Evolutionary conservation across 2,329 filamentous ascomycete genomes (phyloP), one percentile per base, ranked within the genome.

Genomic region (Phyllosticta ampelicida): DNA sequence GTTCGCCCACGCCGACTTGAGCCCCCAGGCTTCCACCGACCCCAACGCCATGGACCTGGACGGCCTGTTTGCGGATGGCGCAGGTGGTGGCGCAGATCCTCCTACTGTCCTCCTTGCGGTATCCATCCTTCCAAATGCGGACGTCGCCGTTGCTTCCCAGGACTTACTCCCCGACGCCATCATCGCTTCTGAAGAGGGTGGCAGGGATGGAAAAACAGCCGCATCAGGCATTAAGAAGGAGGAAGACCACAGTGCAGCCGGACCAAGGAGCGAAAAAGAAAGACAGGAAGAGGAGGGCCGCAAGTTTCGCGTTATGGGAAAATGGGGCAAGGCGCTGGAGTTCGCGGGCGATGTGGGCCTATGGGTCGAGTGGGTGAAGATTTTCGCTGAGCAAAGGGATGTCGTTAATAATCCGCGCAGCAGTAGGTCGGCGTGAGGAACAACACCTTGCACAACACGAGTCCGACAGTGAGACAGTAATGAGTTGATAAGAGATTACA

Each of bases 61-160:
- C 44, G 51, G 10, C 9, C 6, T 11, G n/a, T 3, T 13, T 21
- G 26, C 9, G 8, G 29, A 20, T 28, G 5, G 48, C 36, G 19
- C 73, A 80, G 59, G 76, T 77, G 0, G 68, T 76, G 8, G 76
- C 78, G 5, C 74, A 76, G 26, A 44, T n/a, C 68, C 69, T 2
- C 59, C 70, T 26, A 78, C 79, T 60, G 71, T 87, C 21, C 77
- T 77, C 23, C 64, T 87, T 11, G 81, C 83, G 63, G 78, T 26
- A 11, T 52, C 48, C 16, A 36, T 88, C 18, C 75, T 80, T 19
- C 74, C 79, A 36, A 83, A 85, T 58, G 85, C 80, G 4, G 74
- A 79, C 13, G 76, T 87, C 3, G 74, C 79, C 18, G 74, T 88
- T 36, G 70, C 77, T 2, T 77, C 80, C 21, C 81, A 86, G 63